Base-by-base conservation (phyloP, 257 asterid genomes). In the Knoxia roxburghii region DNA sequence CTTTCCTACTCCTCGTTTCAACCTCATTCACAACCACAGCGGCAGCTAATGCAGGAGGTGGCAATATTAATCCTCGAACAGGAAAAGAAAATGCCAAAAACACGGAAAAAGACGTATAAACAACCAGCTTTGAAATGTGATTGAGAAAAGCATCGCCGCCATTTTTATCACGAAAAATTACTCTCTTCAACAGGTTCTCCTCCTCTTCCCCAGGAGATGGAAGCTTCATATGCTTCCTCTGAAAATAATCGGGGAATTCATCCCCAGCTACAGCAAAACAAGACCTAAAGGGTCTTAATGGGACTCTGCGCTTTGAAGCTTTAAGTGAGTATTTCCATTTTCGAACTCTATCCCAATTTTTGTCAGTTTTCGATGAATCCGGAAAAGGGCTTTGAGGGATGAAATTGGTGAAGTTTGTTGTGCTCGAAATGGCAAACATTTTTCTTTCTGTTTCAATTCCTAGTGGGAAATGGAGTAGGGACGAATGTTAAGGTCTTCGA, bases 41-140 rank as follows among this genome's bases (percentile, higher is more conserved):
- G 14, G 81, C 79, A 48, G 86, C 95, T 52, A 76, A 62, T 30
- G 83, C 85, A 26, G 91, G 89, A 90, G 89, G 75, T n/a, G n/a
- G n/a, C 86, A 84, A 46, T 11, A 5, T 29, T 45, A 77, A 37
- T 14, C 95, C 90, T 4, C 87, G 14, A 69, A 81, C 78, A 21
- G 85, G 48, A 67, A 73, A 80, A 46, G 84, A 73, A 58, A 87
- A 45, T 50, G 91, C 81, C 49, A 72, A 80, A 32, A 79, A 83
- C 72, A 89, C 65, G 8, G 18, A 64, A 20, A 72, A 33, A 55
- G 64, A 43, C 58, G 89, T 82, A 55, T 72, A 80, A 12, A 78
- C 80, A 72, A 89, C 52, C 43, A 95, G 85, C 91, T 84, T 89
- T n/a, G 84, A 73, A 67, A 86, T 65, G n/a, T 4, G 61, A 39